Conservation (phyloP, 2,329 filamentous ascomycete species). For the Colletotrichum cordylinicola region DNA sequence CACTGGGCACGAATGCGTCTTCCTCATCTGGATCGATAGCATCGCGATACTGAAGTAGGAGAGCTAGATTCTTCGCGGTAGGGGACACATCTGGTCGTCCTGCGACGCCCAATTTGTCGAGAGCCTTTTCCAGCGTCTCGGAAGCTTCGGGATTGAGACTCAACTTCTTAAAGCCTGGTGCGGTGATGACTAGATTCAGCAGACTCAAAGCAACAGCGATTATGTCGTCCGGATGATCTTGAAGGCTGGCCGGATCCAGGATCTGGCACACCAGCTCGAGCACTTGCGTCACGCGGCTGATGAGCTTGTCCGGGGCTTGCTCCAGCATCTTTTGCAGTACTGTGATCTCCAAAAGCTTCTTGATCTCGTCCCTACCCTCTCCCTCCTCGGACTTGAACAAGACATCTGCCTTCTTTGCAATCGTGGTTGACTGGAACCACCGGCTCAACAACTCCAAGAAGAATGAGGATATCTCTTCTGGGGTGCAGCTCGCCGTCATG, state of each 20-base stretch:
- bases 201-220: constrained; percentile 63
- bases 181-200: constrained; percentile 64
- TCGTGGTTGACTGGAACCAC: constrained; percentile 53
- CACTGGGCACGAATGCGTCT: constrained; percentile 41
- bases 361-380: constrained; percentile 44
- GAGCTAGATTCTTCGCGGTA: constrained; percentile 61
- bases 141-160: constrained; percentile 48
- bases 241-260: constrained; percentile 50
- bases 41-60: constrained; percentile 62
- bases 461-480: constrained; percentile 62
- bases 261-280: constrained; percentile 69
- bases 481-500: constrained; percentile 54
- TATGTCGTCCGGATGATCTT: constrained; percentile 51
- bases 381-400: constrained; percentile 31
- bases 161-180: constrained; percentile 59
- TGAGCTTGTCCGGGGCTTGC: constrained; percentile 66
- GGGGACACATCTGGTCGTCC: constrained; percentile 48
- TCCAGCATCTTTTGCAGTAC: constrained; percentile 71
- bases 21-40: constrained; percentile 53
- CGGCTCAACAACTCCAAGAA: constrained; percentile 65
- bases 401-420: constrained; percentile 31
- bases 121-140: constrained; percentile 51
- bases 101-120: constrained; percentile 48
- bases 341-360: constrained; percentile 61
- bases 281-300: constrained; percentile 68